Evolutionary conservation across 768 basidiomycete genomes (phyloP).

Genomic region (Hygrocybe punicea): DNA sequence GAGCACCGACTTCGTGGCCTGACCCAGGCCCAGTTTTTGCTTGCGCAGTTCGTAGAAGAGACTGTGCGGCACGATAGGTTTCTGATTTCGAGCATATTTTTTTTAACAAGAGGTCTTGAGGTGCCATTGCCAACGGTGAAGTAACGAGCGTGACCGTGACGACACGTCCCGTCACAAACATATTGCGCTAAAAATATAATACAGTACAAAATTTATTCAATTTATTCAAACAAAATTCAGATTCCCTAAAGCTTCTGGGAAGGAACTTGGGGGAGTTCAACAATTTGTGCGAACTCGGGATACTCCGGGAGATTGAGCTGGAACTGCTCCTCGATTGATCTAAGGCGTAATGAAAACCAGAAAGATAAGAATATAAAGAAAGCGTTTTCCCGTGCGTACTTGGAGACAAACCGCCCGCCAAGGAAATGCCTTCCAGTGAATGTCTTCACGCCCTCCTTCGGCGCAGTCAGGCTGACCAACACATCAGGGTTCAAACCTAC

Average conservation of each 20-base stretch:
- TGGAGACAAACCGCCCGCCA: constrained; percentile 90
- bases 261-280: constrained; percentile 53
- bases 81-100: background rate
- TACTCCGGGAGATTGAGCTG: constrained; percentile 80
- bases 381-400: constrained; percentile 46
- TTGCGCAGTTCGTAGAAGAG: constrained; percentile 36
- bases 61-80: constrained; percentile 23
- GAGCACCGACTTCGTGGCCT: constrained; percentile 42
- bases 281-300: constrained; percentile 75
- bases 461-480: constrained; percentile 88
- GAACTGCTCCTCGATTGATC: constrained; percentile 68
- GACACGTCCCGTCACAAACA: background rate
- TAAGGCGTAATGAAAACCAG: constrained; percentile 29
- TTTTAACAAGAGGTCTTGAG: background rate
- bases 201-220: background rate
- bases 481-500: constrained; percentile 71
- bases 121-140: background rate
- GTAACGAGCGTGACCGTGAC: too few species aligned
- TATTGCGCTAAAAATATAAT: background rate
- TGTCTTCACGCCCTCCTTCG: constrained; percentile 77
- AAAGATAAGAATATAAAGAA: background rate
- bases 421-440: constrained; percentile 88
- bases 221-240: too few species aligned
- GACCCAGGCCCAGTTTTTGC: constrained; percentile 48
- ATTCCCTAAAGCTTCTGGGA: background rate